Conservation (phyloP, 1,284 basidiomycete genomes). For the Takashimella tepidaria region DNA sequence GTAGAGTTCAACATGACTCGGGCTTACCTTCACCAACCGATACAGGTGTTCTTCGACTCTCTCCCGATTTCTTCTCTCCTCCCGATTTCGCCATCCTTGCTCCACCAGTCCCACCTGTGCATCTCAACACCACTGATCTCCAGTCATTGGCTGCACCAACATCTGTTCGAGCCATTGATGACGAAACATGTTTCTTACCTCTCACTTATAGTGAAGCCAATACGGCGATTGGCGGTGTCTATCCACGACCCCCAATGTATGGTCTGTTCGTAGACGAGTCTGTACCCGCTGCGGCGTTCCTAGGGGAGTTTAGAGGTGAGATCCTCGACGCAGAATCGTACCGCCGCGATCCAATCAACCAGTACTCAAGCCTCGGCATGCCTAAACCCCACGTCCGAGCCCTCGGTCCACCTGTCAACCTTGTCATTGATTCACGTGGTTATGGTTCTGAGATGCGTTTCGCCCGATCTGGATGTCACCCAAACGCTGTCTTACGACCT, state of each 20-base stretch:
- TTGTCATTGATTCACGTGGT: conserved; percentile 76
- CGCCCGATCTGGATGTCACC: conserved; percentile 76
- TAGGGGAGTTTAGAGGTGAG: conserved; percentile 46
- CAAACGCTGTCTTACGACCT: conserved; percentile 80
- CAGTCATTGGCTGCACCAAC: conserved; percentile 20
- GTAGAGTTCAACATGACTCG: conserved; percentile 25
- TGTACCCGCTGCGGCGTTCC: conserved; percentile 27
- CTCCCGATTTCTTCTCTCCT: conserved; percentile 30
- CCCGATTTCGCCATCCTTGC: conserved; percentile 51
- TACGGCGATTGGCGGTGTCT: conserved; percentile 23
- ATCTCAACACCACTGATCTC: conserved; percentile 31
- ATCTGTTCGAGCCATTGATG: conserved; percentile 29
- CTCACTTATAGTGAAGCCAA: conserved; percentile 33
- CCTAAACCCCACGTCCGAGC: conserved; percentile 69
- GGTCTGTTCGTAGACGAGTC: conserved; percentile 38
- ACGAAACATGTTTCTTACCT: conserved; percentile 36
- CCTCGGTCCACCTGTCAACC: conserved; percentile 69
- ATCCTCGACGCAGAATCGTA: conserved; percentile 39
- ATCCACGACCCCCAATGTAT: conserved; percentile 40
- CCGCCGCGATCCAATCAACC: conserved; percentile 52
- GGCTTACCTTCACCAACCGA: conserved; percentile 44
- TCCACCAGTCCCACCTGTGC: conserved; percentile 44
- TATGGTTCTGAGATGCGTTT: conserved; percentile 72
- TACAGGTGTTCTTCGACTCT: conserved; percentile 31
- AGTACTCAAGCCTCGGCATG: conserved; percentile 52